These are phyloP conservation scores for Boletus rubropictus DNA, from an alignment of 768 basidiomycete genomes.

Conservation along the genomic window DNA sequence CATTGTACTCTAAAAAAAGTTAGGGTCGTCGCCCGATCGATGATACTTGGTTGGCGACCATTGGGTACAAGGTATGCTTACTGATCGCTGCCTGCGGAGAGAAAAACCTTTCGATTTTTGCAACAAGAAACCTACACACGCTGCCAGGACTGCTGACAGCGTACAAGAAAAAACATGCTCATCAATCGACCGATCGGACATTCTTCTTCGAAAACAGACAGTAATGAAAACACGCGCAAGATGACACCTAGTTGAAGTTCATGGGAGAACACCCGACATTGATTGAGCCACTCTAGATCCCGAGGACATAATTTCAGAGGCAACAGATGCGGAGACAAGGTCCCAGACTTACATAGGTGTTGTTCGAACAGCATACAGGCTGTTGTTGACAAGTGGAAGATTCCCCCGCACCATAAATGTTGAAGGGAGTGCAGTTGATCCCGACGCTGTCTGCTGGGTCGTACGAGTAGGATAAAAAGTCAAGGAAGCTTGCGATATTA, in stretches of 20 bases:
- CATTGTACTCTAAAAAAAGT: no score
- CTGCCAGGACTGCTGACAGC: neutral
- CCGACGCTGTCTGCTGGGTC: constrained; percentile 20
- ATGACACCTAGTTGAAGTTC: constrained; percentile 16
- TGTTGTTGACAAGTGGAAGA: constrained; percentile 19
- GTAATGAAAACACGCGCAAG: neutral
- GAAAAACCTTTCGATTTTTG: neutral
- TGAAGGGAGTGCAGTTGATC: constrained; percentile 22
- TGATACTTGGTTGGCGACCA: no score
- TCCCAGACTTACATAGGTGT: constrained; percentile 14
- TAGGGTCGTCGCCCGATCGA: no score
- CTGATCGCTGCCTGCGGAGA: no score
- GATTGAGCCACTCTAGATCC: constrained; percentile 12
- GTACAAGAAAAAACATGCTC: neutral
- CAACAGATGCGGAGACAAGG: neutral
- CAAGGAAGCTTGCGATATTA: constrained; percentile 1
- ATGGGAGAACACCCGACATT: constrained; percentile 25
- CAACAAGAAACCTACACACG: constrained; percentile 1
- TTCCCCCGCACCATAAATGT: constrained; percentile 16
- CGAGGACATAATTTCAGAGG: neutral
- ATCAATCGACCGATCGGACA: neutral
- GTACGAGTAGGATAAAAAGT: constrained; percentile 7
- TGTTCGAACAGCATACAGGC: constrained; percentile 24
- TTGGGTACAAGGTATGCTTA: no score
- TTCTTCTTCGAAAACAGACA: constrained; percentile 5